Percentiles rank a stretch among this genome's conserved stretches.
phyloP scores from a whole-genome alignment of 257 asterid species.

The Cruciata laevipes region DNA sequence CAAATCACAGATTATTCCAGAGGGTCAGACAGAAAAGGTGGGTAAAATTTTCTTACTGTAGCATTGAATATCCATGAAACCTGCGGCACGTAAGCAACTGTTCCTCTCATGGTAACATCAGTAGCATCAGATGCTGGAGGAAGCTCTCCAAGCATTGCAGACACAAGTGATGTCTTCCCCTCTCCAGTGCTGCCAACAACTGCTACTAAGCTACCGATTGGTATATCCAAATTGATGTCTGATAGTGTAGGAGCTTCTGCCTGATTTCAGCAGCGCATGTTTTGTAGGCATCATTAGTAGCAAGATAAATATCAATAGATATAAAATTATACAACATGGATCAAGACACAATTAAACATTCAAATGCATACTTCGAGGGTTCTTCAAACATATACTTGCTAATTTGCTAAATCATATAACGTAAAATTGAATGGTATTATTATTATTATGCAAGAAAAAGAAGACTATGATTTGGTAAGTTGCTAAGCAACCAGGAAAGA shows the following conservation, averaged over 20 bases:
- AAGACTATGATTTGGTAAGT: too few relatives aligned
- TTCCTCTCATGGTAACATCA: constrained; percentile 63
- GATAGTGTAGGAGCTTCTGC: constrained; percentile 71
- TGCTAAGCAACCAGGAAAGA: neutral
- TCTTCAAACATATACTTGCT: neutral
- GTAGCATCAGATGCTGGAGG: constrained; percentile 62
- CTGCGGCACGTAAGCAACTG: constrained; percentile 92
- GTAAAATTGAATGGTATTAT: neutral
- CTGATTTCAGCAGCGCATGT: constrained; percentile 28
- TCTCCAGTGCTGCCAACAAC: constrained; percentile 94
- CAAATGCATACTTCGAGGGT: neutral
- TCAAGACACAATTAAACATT: neutral
- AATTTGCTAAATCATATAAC: neutral
- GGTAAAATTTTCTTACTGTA: constrained; percentile 48
- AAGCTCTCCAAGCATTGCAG: constrained; percentile 98
- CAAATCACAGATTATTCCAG: constrained; percentile 1
- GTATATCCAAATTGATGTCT: constrained; percentile 79
- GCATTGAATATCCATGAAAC: constrained; percentile 99
- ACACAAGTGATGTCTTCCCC: constrained; percentile 93
- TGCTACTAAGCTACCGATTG: constrained; percentile 82
- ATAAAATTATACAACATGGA: neutral
- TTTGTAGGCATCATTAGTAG: constrained; percentile 4
- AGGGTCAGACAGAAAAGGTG: neutral
- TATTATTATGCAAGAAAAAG: neutral
- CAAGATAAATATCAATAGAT: neutral